Base-by-base conservation (phyloP, 805 yeast species). In the Saccharomyces eubayanus region DNA sequence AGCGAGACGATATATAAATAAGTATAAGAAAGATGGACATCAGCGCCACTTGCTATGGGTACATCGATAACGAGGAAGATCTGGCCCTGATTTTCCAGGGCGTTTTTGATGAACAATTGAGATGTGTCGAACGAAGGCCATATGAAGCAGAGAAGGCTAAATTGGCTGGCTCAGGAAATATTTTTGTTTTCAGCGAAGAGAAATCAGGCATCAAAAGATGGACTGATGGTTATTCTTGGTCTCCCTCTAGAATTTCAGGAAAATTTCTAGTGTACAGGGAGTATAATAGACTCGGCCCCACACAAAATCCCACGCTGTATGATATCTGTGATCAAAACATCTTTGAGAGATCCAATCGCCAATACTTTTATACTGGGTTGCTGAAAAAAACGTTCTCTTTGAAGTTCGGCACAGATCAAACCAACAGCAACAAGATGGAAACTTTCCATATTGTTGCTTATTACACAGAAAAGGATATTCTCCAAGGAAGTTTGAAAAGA, bases 161-260 rank as follows among this genome's bases (percentile, higher is more conserved):
- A 3, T 73, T 89, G 50, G 89, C 91, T 31, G 72, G 76, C 52
- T 83, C 89, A 9, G 97, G 97, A 0, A 82, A 83, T 59, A 83
- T 89, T 1, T 90, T 91, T 69, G 89, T 92, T 1, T 90, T 91
- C 64, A 80, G 85, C 49, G 96, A 91, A 68, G 89, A 86, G 59
- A 74, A 79, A 11, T 83, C 91, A 0, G 90, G 92, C 2, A 90
- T 91, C 56, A 87, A 87, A 66, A 76, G 98, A 55, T 91, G 98
- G 98, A 91, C 98, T 1, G 98, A 91, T 64, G 96, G 97, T n/a
- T 80, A 88, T 12, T 76, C 91, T 12, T 91, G 98, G 98, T 83
- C 91, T 2, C 96, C 97, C 0, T 85, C 95, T 1, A 75, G 97
- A 49, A 89, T 91, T 43, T 75, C 89, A 28, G 96, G 96, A 5